Evolutionary conservation across 129 eudicot species (phyloP).

Genomic region (Centrapalus pauciflorus): DNA sequence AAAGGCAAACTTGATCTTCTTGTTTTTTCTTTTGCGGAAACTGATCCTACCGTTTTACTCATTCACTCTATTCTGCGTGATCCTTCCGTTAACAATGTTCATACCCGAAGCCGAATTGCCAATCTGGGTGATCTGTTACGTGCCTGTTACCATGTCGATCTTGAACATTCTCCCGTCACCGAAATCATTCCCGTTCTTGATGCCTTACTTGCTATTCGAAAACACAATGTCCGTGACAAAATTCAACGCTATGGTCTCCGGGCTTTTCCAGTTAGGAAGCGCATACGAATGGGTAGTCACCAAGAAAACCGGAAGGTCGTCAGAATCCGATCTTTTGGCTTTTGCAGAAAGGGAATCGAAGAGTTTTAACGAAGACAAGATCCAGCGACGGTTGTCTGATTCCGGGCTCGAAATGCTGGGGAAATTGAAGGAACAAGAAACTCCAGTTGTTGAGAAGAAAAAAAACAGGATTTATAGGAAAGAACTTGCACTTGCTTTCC

Average conservation of each 20-base stretch:
- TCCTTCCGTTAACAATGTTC: conserved; percentile 91
- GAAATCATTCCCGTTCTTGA: conserved; percentile 81
- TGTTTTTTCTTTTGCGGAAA: conserved; percentile 84
- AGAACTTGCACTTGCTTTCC: conserved; percentile 82
- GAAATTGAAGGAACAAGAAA: conserved; percentile 48
- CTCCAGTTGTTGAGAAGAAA: conserved; percentile 40
- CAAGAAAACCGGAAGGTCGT: conserved; percentile 81
- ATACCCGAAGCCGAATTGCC: conserved; percentile 90
- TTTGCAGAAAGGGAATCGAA: conserved; percentile 71
- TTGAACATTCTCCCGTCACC: conserved; percentile 82
- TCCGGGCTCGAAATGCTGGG: conserved; percentile 83
- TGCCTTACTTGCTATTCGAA: conserved; percentile 88
- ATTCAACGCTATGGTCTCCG: conserved; percentile 84
- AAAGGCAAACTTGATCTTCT: conserved; percentile 79
- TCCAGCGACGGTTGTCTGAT: conserved; percentile 72
- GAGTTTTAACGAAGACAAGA: conserved; percentile 54
- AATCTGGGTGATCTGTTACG: conserved; percentile 86
- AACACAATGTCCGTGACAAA: conserved; percentile 98
- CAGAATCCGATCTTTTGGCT: conserved; percentile 74
- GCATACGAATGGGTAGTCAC: conserved; percentile 97
- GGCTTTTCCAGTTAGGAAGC: conserved; percentile 90
- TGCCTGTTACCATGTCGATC: conserved; percentile 73
- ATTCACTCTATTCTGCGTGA: conserved; percentile 76
- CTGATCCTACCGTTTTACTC: conserved; percentile 90
- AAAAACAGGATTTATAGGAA: conserved; percentile 57